Evolutionary conservation across 768 basidiomycete genomes (phyloP).

Genomic region (Sarcomyxa edulis): DNA sequence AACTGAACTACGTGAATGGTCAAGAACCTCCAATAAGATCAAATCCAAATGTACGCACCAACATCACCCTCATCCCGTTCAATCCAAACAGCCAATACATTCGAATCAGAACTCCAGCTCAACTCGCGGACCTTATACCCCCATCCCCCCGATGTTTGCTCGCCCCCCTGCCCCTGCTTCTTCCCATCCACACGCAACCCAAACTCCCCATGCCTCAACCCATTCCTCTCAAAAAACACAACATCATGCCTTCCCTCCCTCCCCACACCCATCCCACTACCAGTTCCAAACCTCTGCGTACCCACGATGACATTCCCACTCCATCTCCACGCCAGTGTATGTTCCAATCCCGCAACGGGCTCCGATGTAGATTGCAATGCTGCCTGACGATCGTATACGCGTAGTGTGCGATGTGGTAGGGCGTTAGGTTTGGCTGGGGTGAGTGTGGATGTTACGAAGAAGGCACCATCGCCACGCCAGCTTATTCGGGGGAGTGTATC

Average conservation of each 20-base stretch:
- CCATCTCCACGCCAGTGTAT: conserved; percentile 78
- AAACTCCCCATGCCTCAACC: conserved; percentile 89
- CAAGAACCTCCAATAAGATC: conserved; percentile 3
- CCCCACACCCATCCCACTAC: conserved; percentile 62
- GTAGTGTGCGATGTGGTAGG: conserved; percentile 48
- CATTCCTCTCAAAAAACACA: conserved; percentile 95
- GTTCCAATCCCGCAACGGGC: conserved; percentile 76
- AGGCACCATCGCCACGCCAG: conserved; percentile 92
- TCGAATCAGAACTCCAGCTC: conserved; percentile 86
- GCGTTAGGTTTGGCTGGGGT: conserved; percentile 32
- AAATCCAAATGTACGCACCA: conserved; percentile 41
- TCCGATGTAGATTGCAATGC: conserved; percentile 83
- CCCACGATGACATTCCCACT: conserved; percentile 81
- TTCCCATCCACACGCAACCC: conserved; percentile 39
- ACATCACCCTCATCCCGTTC: conserved; percentile 63
- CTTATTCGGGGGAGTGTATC: conserved; percentile 68
- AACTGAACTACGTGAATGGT: conserved; percentile 64
- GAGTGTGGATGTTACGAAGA: conserved; percentile 79
- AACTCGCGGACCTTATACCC: conserved; percentile 74
- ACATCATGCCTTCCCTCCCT: conserved; percentile 74
- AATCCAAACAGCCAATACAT: conserved; percentile 81
- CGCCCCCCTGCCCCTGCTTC: conserved; percentile 19
- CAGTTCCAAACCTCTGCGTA: conserved; percentile 72
- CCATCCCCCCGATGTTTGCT: conserved; percentile 37
- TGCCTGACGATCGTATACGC: conserved; percentile 74